Base-by-base conservation (phyloP, 306 rosid species). In the Dalbergia oliveri region DNA sequence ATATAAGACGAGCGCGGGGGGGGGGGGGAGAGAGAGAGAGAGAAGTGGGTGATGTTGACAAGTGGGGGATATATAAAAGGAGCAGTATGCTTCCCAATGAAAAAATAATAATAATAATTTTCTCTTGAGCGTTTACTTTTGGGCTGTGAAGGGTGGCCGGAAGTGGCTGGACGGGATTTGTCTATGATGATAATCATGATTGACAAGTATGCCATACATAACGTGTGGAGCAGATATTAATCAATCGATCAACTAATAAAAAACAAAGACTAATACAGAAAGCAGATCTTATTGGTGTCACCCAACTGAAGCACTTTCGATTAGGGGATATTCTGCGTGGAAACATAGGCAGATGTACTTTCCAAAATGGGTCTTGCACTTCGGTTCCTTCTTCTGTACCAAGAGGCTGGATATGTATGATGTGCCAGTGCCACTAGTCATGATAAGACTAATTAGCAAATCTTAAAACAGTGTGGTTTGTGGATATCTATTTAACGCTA, bases 91-190 rank as follows among this genome's bases (percentile, higher is more conserved):
- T 73, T 47, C 51, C 66, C 50, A 33, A 44, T 44, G 50, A 44
- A 8, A 44, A 7, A 44, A 44, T 3, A 6, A 44, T 3, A 44
- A 8, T 8, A 44, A 58, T 26, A 26, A 26, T 26, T 26, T 26
- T 26, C 31, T 26, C 31, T 73, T 71, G 37, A 76, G 83, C 82
- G 88, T 84, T 81, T 84, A 84, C 88, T 81, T 80, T 77, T 76
- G 44, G 59, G 11, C 12, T 47, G 15, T n/a, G 51, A 70, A 64
- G 76, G 82, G 79, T 26, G 31, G 31, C 31, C 31, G 31, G 31
- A 70, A 59, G 84, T 69, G 81, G 35, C 76, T 13, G 80, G 16
- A 12, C 21, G 3, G 21, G 79, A 50, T 35, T 76, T 76, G 75
- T 72, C 71, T 80, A 70, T 45, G 64, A 61, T 51, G 47, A 74